These are phyloP conservation scores for Escallonia herrerae DNA, from an alignment of 129 eudicot genomes.

Conservation along the genomic window DNA sequence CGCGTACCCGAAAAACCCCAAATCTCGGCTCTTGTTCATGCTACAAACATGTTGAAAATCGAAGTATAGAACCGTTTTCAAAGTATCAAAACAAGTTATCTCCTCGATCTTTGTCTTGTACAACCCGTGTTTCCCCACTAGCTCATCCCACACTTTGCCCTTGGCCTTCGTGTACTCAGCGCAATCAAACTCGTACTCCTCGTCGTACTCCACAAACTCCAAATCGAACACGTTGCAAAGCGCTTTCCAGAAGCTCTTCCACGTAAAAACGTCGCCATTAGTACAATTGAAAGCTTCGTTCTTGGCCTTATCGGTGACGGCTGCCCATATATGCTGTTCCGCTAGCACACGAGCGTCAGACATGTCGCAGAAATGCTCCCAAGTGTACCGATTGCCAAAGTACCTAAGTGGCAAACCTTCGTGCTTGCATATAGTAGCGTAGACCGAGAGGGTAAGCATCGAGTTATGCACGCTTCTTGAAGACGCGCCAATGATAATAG, in stretches of 20 bases:
- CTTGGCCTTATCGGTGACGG: conserved; percentile 17
- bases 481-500: conserved; percentile 19
- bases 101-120: conserved; percentile 18
- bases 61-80: not conserved
- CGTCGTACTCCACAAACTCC: conserved; percentile 14
- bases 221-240: conserved; percentile 12
- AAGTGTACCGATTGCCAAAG: conserved; percentile 9
- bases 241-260: conserved; percentile 24
- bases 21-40: conserved; percentile 28
- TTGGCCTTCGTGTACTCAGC: conserved; percentile 18
- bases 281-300: conserved; percentile 32
- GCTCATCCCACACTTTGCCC: conserved; percentile 15
- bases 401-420: conserved; percentile 19
- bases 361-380: conserved; percentile 23
- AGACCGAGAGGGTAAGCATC: not conserved
- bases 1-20: conserved; percentile 13
- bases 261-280: conserved; percentile 23
- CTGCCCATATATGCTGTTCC: conserved; percentile 14
- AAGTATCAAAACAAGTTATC: conserved; percentile 2
- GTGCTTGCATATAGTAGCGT: conserved; percentile 18
- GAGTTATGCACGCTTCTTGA: not conserved
- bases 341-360: conserved; percentile 25
- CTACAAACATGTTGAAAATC: conserved; percentile 22
- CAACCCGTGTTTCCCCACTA: conserved; percentile 11
- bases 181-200: conserved; percentile 8